These are phyloP conservation scores for Boletus semigastroideus DNA, from an alignment of 1,284 basidiomycete genomes.

Conservation along the genomic window DNA sequence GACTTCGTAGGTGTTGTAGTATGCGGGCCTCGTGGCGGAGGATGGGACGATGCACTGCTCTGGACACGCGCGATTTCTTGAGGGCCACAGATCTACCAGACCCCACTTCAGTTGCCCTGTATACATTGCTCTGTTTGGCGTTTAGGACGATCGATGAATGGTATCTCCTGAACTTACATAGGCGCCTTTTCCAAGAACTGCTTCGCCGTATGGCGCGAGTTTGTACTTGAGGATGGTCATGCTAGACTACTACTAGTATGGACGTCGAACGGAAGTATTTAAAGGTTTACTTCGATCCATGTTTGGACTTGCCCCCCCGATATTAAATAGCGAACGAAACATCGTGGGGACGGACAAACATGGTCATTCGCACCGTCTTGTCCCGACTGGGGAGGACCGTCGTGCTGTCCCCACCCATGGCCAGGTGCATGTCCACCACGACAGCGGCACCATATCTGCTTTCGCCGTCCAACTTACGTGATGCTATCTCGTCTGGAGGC, in stretches of 20 bases:
- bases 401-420: slow-evolving; percentile 6
- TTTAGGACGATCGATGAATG: background rate
- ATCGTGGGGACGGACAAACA: background rate
- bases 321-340: no score
- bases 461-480: slow-evolving; percentile 48
- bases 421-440: slow-evolving; percentile 36
- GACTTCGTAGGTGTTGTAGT: background rate
- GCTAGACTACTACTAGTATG: no score
- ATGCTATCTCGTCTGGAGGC: slow-evolving; percentile 33
- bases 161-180: background rate
- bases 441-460: slow-evolving; percentile 47
- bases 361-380: background rate
- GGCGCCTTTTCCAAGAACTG: background rate
- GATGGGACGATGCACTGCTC: background rate
- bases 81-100: background rate
- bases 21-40: background rate
- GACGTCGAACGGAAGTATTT: no score
- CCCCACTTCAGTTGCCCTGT: slow-evolving; percentile 1
- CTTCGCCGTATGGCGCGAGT: slow-evolving; percentile 3
- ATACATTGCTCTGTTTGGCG: background rate
- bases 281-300: no score
- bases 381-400: slow-evolving; percentile 13
- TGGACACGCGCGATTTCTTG: slow-evolving; percentile 2
- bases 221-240: background rate
- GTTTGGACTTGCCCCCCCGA: no score